These are phyloP conservation scores for Trichoderma pleuroti DNA, from an alignment of 2,329 filamentous ascomycete species.

Conservation along the genomic window DNA sequence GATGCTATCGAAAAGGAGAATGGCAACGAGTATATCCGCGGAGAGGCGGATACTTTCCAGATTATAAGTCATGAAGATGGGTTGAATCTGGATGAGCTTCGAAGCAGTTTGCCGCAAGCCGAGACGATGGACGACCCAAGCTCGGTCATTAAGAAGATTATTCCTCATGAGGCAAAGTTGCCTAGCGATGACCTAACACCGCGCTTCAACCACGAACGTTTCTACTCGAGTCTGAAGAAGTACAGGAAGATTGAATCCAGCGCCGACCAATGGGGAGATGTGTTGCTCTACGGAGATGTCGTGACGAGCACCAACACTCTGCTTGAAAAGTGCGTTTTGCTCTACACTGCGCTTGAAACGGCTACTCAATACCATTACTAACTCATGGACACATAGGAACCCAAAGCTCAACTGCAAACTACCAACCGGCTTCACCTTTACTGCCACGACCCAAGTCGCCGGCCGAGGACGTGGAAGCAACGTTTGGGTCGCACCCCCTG, in stretches of 20 bases:
- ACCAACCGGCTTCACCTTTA: constrained; percentile 81
- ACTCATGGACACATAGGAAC: constrained; percentile 54
- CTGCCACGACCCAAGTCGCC: constrained; percentile 82
- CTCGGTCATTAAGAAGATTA: constrained; percentile 66
- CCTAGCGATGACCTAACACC: constrained; percentile 73
- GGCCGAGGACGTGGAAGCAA: constrained; percentile 87
- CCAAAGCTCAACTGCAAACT: constrained; percentile 69
- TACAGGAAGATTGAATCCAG: constrained; percentile 59
- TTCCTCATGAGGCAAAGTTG: constrained; percentile 65
- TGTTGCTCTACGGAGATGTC: constrained; percentile 83
- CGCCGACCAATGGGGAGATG: constrained; percentile 67
- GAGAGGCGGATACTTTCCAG: constrained; percentile 78
- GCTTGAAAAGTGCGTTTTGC: constrained; percentile 67
- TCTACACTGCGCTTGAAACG: not conserved
- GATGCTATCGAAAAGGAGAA: constrained; percentile 64
- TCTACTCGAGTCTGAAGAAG: constrained; percentile 65
- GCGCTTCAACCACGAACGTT: constrained; percentile 79
- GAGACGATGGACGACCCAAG: constrained; percentile 66
- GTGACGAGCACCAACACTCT: constrained; percentile 92
- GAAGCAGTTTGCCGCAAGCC: constrained; percentile 45
- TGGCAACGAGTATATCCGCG: constrained; percentile 69
- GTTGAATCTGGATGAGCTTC: constrained; percentile 56
- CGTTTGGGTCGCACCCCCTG: constrained; percentile 89
- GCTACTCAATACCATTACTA: not conserved
- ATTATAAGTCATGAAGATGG: constrained; percentile 64